phyloP scores from a whole-genome alignment of 108 stramenopile species.

The Cyclotella kingstonii region DNA sequence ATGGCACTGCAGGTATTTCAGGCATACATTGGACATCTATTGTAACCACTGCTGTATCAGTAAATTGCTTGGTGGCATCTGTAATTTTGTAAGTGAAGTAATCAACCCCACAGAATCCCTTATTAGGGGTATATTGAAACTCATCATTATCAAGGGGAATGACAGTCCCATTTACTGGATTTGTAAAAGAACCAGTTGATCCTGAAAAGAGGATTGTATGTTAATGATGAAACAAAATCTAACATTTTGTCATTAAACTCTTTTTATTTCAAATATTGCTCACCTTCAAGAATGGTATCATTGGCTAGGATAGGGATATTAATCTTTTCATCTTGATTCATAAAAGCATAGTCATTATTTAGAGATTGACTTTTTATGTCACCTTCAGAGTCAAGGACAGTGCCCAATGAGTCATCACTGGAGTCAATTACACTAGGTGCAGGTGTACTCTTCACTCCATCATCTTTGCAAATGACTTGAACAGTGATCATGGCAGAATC shows the following conservation, averaged over 20 bases:
- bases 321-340: constrained; percentile 5
- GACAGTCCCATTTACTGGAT: constrained; percentile 19
- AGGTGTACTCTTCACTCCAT: not conserved
- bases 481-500: constrained; percentile 7
- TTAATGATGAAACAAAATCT: not conserved
- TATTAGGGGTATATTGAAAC: constrained; percentile 21
- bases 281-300: constrained; percentile 17
- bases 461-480: constrained; percentile 4
- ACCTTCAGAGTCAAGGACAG: not conserved
- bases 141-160: not conserved
- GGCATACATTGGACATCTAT: constrained; percentile 12
- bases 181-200: constrained; percentile 9
- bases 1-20: not conserved
- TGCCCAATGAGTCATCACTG: not conserved
- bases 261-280: not conserved
- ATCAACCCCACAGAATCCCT: constrained; percentile 30
- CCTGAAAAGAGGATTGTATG: not conserved
- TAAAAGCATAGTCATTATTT: constrained; percentile 18
- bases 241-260: not conserved
- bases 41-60: constrained; percentile 17
- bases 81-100: constrained; percentile 22
- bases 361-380: not conserved
- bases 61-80: not conserved
- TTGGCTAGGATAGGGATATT: constrained; percentile 13
- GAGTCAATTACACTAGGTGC: not conserved